Conservation (phyloP, 2,329 filamentous ascomycete species). For the Daldinia sp. region DNA sequence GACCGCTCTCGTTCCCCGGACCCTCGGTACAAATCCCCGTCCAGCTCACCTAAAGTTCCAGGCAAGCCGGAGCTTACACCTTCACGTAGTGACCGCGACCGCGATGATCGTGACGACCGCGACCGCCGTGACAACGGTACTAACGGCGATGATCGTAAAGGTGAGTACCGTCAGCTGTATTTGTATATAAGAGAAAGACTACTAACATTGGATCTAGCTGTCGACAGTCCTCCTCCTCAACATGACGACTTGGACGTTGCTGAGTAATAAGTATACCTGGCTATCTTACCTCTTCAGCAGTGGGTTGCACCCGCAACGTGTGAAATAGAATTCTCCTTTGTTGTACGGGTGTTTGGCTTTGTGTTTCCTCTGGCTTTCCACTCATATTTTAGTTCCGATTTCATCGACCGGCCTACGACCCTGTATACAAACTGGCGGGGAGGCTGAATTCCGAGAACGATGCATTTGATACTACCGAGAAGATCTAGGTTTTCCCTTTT, state of each 20-base stretch:
- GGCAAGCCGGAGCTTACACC: conserved; percentile 28
- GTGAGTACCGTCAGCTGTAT: conserved; percentile 60
- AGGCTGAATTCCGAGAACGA: conserved; percentile 26
- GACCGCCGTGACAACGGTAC: conserved; percentile 81
- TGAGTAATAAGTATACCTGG: conserved; percentile 66
- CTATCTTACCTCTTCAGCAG: conserved; percentile 33
- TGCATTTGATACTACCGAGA: conserved; percentile 23
- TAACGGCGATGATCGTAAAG: conserved; percentile 91
- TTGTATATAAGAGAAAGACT: conserved; percentile 31
- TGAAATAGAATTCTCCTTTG: conserved; percentile 37
- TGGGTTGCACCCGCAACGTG: conserved; percentile 37
- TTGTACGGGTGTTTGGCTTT: conserved; percentile 41
- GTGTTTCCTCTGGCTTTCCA: conserved; percentile 44
- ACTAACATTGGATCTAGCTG: conserved; percentile 55
- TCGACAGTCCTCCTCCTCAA: conserved; percentile 83
- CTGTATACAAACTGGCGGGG: conserved; percentile 22
- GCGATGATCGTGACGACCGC: conserved; percentile 76
- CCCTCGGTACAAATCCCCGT: conserved; percentile 48
- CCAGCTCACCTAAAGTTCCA: not conserved
- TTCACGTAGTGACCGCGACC: conserved; percentile 61
- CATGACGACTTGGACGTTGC: conserved; percentile 97
- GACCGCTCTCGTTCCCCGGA: conserved; percentile 82
- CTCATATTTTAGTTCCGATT: conserved; percentile 52
- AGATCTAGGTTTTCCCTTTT: conserved; percentile 20
- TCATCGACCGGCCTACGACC: conserved; percentile 29